phyloP scores from a whole-genome alignment of 495 filamentous ascomycete genomes.

The Hypoxylon subgilvum region DNA sequence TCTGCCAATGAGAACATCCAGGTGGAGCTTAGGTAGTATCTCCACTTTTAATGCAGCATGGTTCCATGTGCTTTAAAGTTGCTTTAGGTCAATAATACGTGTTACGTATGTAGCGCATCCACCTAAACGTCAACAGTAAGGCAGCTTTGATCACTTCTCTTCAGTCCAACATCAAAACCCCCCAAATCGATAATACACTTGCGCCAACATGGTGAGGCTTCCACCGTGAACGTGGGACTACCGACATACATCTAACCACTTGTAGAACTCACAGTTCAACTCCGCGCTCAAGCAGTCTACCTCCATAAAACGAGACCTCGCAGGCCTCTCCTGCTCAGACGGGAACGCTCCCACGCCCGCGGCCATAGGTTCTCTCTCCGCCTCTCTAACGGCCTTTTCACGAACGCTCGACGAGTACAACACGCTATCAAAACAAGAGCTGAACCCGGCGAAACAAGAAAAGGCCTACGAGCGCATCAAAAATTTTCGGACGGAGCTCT shows the following conservation, averaged over 20 bases:
- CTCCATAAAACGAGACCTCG: conserved; percentile 82
- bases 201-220: too few species aligned
- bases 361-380: conserved; percentile 61
- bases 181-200: too few species aligned
- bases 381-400: conserved; percentile 84
- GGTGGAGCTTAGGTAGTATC: too few species aligned
- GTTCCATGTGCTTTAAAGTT: too few species aligned
- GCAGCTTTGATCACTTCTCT: too few species aligned
- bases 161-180: too few species aligned
- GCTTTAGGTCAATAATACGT: too few species aligned
- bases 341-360: conserved; percentile 41
- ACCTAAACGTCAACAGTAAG: too few species aligned
- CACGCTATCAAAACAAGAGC: conserved; percentile 80
- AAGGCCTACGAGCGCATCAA: conserved; percentile 86
- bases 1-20: too few species aligned
- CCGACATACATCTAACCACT: conserved; percentile 1
- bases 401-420: conserved; percentile 95
- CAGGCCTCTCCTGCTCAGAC: conserved; percentile 68
- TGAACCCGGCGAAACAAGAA: conserved; percentile 83
- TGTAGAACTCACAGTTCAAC: conserved; percentile 89
- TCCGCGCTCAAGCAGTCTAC: conserved; percentile 92
- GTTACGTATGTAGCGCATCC: too few species aligned
- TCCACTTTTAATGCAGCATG: too few species aligned
- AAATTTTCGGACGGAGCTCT: conserved; percentile 82
- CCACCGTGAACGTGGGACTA: too few species aligned